Evolutionary conservation across 2,329 filamentous ascomycete genomes (phyloP).

Genomic region (Dactylellina parvicollis): DNA sequence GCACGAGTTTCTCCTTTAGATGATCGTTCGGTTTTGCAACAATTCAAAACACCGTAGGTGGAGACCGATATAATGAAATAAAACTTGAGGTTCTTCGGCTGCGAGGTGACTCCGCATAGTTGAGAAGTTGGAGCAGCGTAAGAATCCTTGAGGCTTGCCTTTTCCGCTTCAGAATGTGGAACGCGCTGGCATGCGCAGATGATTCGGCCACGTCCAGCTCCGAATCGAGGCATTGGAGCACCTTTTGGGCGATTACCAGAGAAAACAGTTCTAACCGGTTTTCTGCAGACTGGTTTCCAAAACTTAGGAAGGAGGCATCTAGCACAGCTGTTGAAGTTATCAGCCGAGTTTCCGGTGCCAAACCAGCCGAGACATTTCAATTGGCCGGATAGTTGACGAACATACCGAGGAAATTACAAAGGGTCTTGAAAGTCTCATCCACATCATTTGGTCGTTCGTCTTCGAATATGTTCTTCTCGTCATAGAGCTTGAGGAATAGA

Average conservation of each 20-base stretch:
- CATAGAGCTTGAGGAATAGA: slow-evolving; percentile 4
- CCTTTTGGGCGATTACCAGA: neutral
- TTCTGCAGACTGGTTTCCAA: no score
- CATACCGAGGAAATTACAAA: no score
- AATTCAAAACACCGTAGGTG: slow-evolving; percentile 17
- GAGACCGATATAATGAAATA: slow-evolving; percentile 22
- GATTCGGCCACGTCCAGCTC: neutral
- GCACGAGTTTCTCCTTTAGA: slow-evolving; percentile 12
- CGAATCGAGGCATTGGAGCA: slow-evolving; percentile 9
- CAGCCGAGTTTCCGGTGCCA: no score
- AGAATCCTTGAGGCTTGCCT: slow-evolving; percentile 1
- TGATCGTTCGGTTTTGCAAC: neutral
- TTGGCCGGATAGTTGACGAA: no score
- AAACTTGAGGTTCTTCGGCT: slow-evolving; percentile 4
- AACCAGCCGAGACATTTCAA: no score
- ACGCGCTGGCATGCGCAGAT: neutral
- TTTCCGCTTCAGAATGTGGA: slow-evolving; percentile 1
- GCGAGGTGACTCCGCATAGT: neutral
- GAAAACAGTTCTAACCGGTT: slow-evolving; percentile 14
- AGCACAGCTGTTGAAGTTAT: no score
- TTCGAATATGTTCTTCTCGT: slow-evolving; percentile 14
- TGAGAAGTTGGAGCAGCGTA: slow-evolving; percentile 10
- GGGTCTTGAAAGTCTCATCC: no score
- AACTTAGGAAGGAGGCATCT: no score
- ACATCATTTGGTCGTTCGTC: neutral